Conservation (phyloP, 2,329 filamentous ascomycete species). For the Paecilomyces sp. region DNA sequence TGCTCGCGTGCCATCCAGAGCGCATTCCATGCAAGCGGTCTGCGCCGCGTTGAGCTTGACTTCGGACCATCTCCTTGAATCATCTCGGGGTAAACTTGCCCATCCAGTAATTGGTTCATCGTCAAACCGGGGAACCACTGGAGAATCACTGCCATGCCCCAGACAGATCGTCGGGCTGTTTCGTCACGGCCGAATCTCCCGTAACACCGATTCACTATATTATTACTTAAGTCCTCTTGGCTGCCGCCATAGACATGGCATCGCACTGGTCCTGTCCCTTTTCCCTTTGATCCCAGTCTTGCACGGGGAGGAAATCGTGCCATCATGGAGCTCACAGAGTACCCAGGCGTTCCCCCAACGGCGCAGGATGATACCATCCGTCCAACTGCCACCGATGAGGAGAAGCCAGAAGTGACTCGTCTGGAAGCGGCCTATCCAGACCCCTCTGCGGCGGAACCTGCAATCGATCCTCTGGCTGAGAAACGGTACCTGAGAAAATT, state of each 20-base stretch:
- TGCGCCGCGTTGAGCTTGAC: not conserved
- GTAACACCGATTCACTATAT: not conserved
- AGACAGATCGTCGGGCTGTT: not conserved
- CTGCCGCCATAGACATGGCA: not conserved
- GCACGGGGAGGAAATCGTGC: not conserved
- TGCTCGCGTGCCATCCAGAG: not conserved
- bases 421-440: not conserved
- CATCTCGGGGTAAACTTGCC: not conserved
- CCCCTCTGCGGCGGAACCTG: not conserved
- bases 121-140: not conserved
- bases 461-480: slow-evolving; percentile 29
- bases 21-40: not conserved
- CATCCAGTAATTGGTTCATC: not conserved
- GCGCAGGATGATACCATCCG: not conserved
- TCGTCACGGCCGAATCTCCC: not conserved
- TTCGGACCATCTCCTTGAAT: not conserved
- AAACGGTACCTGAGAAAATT: slow-evolving; percentile 29
- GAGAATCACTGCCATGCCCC: not conserved
- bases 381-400: not conserved
- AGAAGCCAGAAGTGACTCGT: not conserved
- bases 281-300: not conserved
- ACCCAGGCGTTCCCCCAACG: not conserved
- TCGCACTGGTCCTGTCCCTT: not conserved
- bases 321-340: not conserved
- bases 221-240: not conserved